Conservation (phyloP, 495 filamentous ascomycete species). For the Podospora anserina region DNA sequence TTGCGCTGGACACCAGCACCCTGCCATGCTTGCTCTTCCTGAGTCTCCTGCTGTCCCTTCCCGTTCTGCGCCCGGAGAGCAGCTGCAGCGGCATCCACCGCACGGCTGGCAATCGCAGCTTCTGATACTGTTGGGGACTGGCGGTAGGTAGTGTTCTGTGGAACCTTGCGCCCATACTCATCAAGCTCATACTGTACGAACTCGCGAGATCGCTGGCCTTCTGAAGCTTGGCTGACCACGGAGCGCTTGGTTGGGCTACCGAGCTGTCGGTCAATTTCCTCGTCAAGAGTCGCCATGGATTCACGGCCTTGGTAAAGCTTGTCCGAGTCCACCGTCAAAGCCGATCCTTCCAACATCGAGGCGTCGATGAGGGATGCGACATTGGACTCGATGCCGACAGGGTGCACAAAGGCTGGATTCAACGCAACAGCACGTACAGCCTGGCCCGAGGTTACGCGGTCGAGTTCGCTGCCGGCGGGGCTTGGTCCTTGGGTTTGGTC, state of each 20-base stretch:
- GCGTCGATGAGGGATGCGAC: conserved; percentile 85
- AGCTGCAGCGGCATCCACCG: conserved; percentile 48
- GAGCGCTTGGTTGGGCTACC: conserved; percentile 37
- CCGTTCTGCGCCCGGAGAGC: conserved; percentile 40
- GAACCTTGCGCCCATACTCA: conserved; percentile 53
- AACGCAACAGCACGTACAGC: conserved; percentile 64
- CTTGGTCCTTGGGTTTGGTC: conserved; percentile 57
- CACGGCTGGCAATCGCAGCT: conserved; percentile 50
- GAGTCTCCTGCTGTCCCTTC: conserved; percentile 33
- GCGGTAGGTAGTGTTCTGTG: conserved; percentile 34
- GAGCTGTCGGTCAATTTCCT: conserved; percentile 16
- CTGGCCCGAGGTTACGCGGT: conserved; percentile 60
- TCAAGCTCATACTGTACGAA: conserved; percentile 50
- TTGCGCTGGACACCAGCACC: conserved; percentile 44
- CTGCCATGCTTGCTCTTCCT: conserved; percentile 31
- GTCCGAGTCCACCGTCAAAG: conserved; percentile 54
- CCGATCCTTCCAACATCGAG: conserved; percentile 75
- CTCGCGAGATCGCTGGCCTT: conserved; percentile 16
- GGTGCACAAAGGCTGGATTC: conserved; percentile 73
- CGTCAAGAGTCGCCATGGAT: conserved; percentile 38
- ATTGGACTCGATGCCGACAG: conserved; percentile 74
- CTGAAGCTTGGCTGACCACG: conserved; percentile 31
- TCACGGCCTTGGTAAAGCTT: conserved; percentile 34
- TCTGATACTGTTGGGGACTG: conserved; percentile 49
- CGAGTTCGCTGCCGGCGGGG: conserved; percentile 67